Evolutionary conservation across 331 rosid genomes (phyloP).

Genomic region (Phaseolus coccineus): DNA sequence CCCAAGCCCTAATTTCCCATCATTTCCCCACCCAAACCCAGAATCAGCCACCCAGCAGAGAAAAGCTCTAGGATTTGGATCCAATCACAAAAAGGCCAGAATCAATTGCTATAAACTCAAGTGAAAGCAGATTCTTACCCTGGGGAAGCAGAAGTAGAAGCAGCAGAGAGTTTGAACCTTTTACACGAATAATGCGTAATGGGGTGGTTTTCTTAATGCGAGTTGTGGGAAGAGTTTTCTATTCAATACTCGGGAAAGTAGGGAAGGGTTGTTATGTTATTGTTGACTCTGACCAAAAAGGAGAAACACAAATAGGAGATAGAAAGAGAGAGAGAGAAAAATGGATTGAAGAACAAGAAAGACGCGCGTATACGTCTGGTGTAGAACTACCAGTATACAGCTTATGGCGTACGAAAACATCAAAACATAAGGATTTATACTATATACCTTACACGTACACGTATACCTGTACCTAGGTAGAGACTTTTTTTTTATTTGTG

Average conservation of each 20-base stretch:
- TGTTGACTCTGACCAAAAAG: constrained; percentile 43
- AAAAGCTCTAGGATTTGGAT: constrained; percentile 13
- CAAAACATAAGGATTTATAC: background rate
- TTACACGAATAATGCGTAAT: constrained; percentile 32
- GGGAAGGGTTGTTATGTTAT: constrained; percentile 25
- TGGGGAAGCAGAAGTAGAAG: constrained; percentile 23
- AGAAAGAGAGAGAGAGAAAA: background rate
- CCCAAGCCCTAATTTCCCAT: constrained; percentile 58
- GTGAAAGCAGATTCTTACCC: constrained; percentile 51
- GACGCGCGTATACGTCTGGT: constrained; percentile 44
- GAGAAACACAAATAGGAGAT: background rate
- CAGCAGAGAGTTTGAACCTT: constrained; percentile 12
- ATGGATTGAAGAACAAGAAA: constrained; percentile 32
- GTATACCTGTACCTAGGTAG: background rate
- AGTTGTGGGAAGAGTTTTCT: constrained; percentile 17
- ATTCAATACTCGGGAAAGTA: constrained; percentile 32
- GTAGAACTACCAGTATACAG: constrained; percentile 7
- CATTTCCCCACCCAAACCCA: constrained; percentile 7
- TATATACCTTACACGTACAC: constrained; percentile 21
- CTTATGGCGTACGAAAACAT: background rate
- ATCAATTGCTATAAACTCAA: constrained; percentile 29
- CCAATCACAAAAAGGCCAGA: constrained; percentile 9
- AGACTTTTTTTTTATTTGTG: too few relatives aligned
- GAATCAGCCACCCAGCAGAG: constrained; percentile 1
- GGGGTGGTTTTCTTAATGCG: constrained; percentile 3